A percentile compares a stretch with the other conserved stretches of the same genome.
Conservation (phyloP, 108 stramenopile genomes). For the Aurantiochytrium sp. region DNA sequence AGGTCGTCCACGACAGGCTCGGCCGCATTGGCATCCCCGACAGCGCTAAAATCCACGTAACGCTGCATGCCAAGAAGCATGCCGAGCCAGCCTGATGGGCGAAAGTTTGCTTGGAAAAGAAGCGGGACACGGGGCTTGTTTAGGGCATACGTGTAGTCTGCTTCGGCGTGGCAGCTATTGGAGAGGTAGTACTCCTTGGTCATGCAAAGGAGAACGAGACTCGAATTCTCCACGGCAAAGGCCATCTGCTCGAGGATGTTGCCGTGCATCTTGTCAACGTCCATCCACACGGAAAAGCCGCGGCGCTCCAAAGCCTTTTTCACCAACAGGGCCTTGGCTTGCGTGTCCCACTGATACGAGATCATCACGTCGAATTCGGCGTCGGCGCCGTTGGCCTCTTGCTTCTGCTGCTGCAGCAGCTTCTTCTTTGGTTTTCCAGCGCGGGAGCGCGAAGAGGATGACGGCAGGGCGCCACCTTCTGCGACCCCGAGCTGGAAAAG, state of each 20-base stretch:
- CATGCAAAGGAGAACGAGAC: not conserved
- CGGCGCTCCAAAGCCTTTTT: not conserved
- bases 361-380: not conserved
- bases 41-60: not conserved
- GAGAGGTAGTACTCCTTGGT: not conserved
- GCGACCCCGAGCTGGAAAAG: too few species aligned
- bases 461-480: too few species aligned
- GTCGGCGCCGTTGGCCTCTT: too few species aligned
- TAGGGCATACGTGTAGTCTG: not conserved
- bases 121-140: not conserved
- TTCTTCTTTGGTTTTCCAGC: too few species aligned
- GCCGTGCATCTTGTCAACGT: conserved; percentile 5
- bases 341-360: not conserved
- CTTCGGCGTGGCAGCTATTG: not conserved
- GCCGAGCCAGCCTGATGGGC: not conserved
- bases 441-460: too few species aligned
- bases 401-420: too few species aligned
- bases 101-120: not conserved
- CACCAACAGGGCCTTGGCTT: not conserved
- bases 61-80: not conserved
- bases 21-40: not conserved
- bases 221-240: not conserved
- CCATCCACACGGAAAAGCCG: not conserved
- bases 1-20: too few species aligned
- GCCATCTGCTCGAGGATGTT: not conserved